Base-by-base conservation (phyloP, 1,139 yeast species). In the Saccharomyces hybrid region DNA sequence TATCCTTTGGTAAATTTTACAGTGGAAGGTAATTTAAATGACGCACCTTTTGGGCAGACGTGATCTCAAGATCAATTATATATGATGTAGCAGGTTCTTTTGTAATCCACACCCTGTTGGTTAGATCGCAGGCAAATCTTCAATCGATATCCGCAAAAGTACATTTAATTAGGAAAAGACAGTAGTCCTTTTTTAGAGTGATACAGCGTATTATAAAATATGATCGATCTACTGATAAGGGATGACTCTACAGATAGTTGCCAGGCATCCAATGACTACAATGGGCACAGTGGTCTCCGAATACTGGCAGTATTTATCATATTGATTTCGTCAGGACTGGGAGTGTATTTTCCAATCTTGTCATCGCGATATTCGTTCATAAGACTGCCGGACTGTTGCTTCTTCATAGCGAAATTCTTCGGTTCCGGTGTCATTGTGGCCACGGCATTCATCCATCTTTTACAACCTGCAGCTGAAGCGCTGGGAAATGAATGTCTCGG, bases 391-490 rank as follows among this genome's bases (percentile, higher is more conserved):
- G 63, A 75, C 19, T 77, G 82, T 79, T 78, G 84, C 54, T 88
- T 63, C 50, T 81, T 86, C 64, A 72, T 83, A 49, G 86, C 89
- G 54, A 87, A 87, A 66, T 87, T 80, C 73, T 89, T 90, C 68
- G 97, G 96, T 57, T 84, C 96, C 1, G 97, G 97, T 51, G 96
- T 90, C 52, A 89, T 90, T 64, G 78, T 89, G 11, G 91, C 96
- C 1, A 89, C 96, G 2, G 90, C 95, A 0, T 85, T 88, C 63
- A 83, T 89, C 55, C 96, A 89, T 71, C 74, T 90, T 56, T 75
- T 89, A 62, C 82, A 83, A 61, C 96, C 96, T 0, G 95, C 95
- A 3, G 74, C 78, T 55, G 84, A 81, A 38, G 73, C 77, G 3
- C 73, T 84, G 55, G 70, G 79, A 0, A 64, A 73, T 51, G 74